Percentiles rank a stretch among this genome's conserved stretches.
Conservation (phyloP, 331 rosid species). For the Arachis monticola region DNA sequence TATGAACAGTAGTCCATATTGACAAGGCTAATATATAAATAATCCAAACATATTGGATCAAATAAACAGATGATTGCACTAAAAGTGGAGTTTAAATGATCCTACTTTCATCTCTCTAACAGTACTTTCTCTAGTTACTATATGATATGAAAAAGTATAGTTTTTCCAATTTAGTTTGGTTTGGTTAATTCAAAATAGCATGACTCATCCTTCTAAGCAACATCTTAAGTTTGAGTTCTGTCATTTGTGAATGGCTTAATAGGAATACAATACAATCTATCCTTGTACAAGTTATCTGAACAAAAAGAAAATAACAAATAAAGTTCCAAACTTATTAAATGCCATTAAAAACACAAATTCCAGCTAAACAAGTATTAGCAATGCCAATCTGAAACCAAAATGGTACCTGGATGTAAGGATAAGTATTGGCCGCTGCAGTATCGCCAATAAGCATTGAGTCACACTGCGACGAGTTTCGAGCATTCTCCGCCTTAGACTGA, state of each 20-base stretch:
- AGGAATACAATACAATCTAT: too few species aligned
- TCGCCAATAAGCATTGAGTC: slow-evolving; percentile 98
- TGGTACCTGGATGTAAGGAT: slow-evolving; percentile 85
- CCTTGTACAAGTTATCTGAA: too few species aligned
- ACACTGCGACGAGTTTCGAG: slow-evolving; percentile 86
- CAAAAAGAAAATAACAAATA: too few species aligned
- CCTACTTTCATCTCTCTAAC: too few species aligned
- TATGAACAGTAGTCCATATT: background rate
- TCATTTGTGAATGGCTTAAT: too few species aligned
- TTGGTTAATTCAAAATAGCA: background rate
- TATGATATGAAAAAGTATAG: background rate
- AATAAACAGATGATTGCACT: background rate
- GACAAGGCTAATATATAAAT: background rate
- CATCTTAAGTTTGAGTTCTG: too few species aligned
- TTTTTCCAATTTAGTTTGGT: background rate
- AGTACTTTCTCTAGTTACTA: background rate
- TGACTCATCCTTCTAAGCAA: too few species aligned
- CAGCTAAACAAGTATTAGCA: background rate
- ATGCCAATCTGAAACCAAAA: background rate
- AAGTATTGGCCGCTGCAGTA: slow-evolving; percentile 92
- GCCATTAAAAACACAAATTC: background rate
- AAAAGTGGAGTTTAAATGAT: too few species aligned
- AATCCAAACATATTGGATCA: background rate
- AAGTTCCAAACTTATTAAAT: background rate
- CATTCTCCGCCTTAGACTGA: slow-evolving; percentile 82